Base-by-base conservation (phyloP, 768 basidiomycete species). In the Zangia roseola region DNA sequence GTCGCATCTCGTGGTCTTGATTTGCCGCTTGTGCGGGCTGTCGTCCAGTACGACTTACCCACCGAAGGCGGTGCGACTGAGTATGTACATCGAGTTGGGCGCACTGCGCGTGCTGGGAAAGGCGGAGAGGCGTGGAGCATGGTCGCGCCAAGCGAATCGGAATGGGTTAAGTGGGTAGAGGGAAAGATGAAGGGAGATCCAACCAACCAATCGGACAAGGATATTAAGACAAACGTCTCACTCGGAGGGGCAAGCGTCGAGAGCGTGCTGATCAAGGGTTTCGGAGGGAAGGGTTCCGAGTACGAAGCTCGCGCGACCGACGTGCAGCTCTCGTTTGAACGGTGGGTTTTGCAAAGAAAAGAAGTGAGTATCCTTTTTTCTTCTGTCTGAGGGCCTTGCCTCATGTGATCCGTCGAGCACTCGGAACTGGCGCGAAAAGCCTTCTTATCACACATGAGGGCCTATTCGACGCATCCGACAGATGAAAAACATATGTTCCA, bases 1-100 rank as follows among this genome's bases (percentile, higher is more conserved):
- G 94, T 99, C 43, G 97, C 97, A 3, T 94, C 97, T n/a, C 91
- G 97, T 63, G 97, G 97, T 63, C 80, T 99, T 21, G 95, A 98
- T 70, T 74, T 99, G 23, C 94, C 94, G 6, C 78, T 90, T n/a
- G 94, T 98, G 7, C 85, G 88, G 30, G 90, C 91, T 3, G 94
- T 99, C 52, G 72, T 98, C 26, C 97, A 99, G 63, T 97, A 97
- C 61, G 97, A 99, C 65, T 80, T 98, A 19, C 95, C 97, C 1
- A 98, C 97, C 0, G 97, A 99, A 73, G 91, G 94, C 16, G 95
- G 97, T 10, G 85, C 86, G 23, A 97, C 88, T 10, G 97, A 99
- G 65, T 98, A 99, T 59, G 84, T 99, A 10, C 97, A 99, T 71
- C 82, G 97, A 40, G 91, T 98, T 8, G 97, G 97, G 24, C 85